Evolutionary conservation across 2,329 filamentous ascomycete genomes (phyloP).

Genomic region (Penicillium occitanis): DNA sequence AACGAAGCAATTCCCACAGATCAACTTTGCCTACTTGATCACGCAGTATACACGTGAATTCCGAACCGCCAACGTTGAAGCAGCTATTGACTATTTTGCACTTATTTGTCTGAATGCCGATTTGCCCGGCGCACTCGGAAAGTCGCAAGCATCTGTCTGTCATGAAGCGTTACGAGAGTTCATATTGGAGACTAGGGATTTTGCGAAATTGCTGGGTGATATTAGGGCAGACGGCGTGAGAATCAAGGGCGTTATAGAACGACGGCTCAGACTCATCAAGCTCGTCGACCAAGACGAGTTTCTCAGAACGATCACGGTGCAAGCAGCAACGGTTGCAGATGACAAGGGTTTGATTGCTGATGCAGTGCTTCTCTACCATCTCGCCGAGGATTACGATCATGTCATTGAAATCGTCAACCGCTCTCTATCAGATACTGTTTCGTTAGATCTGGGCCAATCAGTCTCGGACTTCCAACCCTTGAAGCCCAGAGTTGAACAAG

Average conservation of each 20-base stretch:
- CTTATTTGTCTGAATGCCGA: constrained; percentile 91
- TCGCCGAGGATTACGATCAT: constrained; percentile 91
- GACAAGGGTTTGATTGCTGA: constrained; percentile 92
- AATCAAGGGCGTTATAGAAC: constrained; percentile 82
- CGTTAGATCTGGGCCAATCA: constrained; percentile 79
- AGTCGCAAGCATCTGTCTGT: constrained; percentile 76
- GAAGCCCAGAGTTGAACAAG: constrained; percentile 62
- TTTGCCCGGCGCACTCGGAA: constrained; percentile 69
- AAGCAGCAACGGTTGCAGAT: constrained; percentile 88
- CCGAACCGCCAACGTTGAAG: constrained; percentile 81
- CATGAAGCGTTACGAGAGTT: constrained; percentile 91
- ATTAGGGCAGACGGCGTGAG: constrained; percentile 81
- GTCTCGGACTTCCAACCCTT: constrained; percentile 75
- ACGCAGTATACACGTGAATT: constrained; percentile 97
- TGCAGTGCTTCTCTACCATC: constrained; percentile 88
- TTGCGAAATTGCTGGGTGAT: constrained; percentile 89
- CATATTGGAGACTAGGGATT: constrained; percentile 94
- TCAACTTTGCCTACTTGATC: constrained; percentile 91
- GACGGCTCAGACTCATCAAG: constrained; percentile 77
- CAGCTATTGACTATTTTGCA: constrained; percentile 88
- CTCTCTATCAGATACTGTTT: constrained; percentile 83
- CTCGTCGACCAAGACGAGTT: constrained; percentile 79
- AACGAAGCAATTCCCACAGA: constrained; percentile 63
- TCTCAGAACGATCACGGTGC: constrained; percentile 85
- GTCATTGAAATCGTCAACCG: constrained; percentile 90